Percentiles rank a stretch among this genome's conserved stretches.
These are phyloP conservation scores for Aspergillus vadensis DNA, from an alignment of 2,329 filamentous ascomycete species.

Conservation along the genomic window DNA sequence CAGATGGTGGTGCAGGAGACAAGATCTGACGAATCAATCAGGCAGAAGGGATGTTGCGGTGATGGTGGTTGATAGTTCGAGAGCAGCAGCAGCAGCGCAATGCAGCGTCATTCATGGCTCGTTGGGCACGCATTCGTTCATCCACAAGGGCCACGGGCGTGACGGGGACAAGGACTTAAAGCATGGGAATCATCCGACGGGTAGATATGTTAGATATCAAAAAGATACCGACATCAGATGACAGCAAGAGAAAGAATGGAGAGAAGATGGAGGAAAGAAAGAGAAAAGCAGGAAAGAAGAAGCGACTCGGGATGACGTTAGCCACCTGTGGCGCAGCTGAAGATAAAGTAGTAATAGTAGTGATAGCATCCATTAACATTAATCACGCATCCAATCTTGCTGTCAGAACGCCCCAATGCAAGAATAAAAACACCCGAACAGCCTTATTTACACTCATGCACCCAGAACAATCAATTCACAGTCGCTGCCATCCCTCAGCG, in stretches of 20 bases:
- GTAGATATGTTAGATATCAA: neutral
- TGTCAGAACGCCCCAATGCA: slow-evolving; percentile 5
- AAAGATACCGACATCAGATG: neutral
- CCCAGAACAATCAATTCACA: neutral
- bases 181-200: neutral
- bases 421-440: neutral
- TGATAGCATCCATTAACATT: neutral
- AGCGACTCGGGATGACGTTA: slow-evolving; percentile 14
- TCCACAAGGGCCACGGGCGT: neutral
- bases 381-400: slow-evolving; percentile 8
- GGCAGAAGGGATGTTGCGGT: neutral
- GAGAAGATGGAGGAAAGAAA: neutral
- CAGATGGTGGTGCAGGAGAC: neutral
- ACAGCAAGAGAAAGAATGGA: neutral
- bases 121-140: slow-evolving; percentile 1
- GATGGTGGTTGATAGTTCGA: neutral
- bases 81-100: neutral
- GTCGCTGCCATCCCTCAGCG: slow-evolving; percentile 39
- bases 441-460: neutral
- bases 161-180: neutral
- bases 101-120: slow-evolving; percentile 6
- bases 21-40: slow-evolving; percentile 4
- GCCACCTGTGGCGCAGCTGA: slow-evolving; percentile 2
- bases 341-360: no score
- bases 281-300: neutral